A percentile compares a stretch with the other conserved stretches of the same genome.
Conservation (phyloP, 768 basidiomycete genomes). For the Leccinum uliginosum region DNA sequence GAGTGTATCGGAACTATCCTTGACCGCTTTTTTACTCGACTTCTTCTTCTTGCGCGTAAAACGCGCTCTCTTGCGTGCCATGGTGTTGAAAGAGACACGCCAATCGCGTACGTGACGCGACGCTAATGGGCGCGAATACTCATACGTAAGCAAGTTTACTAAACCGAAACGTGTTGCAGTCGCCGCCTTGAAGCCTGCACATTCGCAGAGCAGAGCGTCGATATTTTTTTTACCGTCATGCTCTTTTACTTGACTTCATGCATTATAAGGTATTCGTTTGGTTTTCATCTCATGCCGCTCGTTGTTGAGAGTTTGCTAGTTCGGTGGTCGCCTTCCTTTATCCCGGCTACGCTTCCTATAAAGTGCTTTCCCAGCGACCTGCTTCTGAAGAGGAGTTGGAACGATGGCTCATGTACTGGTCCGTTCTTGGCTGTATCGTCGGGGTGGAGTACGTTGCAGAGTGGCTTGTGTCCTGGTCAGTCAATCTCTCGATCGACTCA, state of each 20-base stretch:
- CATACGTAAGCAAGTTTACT: slow-evolving; percentile 23
- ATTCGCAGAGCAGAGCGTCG: not conserved
- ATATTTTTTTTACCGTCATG: slow-evolving; percentile 29
- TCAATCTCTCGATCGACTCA: slow-evolving; percentile 10
- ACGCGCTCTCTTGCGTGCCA: slow-evolving; percentile 25
- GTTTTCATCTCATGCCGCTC: slow-evolving; percentile 25
- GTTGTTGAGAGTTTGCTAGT: slow-evolving; percentile 32
- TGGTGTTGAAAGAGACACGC: slow-evolving; percentile 8
- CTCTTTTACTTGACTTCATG: slow-evolving; percentile 40
- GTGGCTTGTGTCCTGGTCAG: slow-evolving; percentile 85
- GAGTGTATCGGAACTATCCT: slow-evolving; percentile 1
- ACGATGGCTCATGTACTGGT: slow-evolving; percentile 98
- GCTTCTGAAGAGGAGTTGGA: slow-evolving; percentile 83
- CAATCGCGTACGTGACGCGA: slow-evolving; percentile 24
- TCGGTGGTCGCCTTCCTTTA: slow-evolving; percentile 81
- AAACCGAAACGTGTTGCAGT: slow-evolving; percentile 12
- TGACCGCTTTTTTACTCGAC: not conserved
- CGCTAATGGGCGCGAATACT: slow-evolving; percentile 23
- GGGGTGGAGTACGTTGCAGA: slow-evolving; percentile 80
- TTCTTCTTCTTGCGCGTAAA: slow-evolving; percentile 18
- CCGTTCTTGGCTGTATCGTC: slow-evolving; percentile 78
- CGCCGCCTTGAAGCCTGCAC: not conserved
- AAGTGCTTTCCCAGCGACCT: slow-evolving; percentile 83
- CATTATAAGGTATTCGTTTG: slow-evolving; percentile 34
- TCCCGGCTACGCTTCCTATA: slow-evolving; percentile 95